Conservation (phyloP, 169 alveolate genomes). For the Cryptosporidium sp. region DNA sequence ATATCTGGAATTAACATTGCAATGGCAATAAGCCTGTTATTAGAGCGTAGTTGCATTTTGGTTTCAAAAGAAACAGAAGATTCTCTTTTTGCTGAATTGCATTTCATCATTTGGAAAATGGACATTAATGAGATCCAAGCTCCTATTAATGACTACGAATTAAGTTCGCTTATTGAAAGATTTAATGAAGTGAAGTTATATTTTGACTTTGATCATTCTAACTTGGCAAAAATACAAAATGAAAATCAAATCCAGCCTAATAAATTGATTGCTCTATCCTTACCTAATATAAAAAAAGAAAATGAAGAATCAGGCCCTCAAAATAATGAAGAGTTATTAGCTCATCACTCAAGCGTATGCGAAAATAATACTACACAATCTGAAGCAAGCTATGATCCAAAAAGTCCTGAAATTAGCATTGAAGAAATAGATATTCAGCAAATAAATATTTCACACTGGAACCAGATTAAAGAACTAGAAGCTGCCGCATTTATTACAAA, state of each 20-base stretch:
- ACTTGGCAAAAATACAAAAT: not conserved
- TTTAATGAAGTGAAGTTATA: not conserved
- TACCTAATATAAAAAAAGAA: not conserved
- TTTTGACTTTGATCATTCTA: slow-evolving; percentile 4
- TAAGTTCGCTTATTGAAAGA: slow-evolving; percentile 7
- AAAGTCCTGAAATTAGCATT: slow-evolving; percentile 14
- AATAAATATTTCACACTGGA: slow-evolving; percentile 56
- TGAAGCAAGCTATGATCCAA: not conserved
- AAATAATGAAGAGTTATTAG: not conserved
- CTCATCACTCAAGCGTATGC: not conserved
- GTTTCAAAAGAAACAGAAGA: slow-evolving; percentile 54
- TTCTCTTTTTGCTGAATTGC: slow-evolving; percentile 40
- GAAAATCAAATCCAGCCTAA: not conserved
- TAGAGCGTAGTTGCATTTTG: slow-evolving; percentile 36
- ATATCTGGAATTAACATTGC: slow-evolving; percentile 3
- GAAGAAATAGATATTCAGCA: slow-evolving; percentile 16
- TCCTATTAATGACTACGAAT: slow-evolving; percentile 45
- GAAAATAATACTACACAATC: slow-evolving; percentile 2
- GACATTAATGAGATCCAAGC: slow-evolving; percentile 28
- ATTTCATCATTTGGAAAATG: slow-evolving; percentile 58
- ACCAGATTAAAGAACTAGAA: slow-evolving; percentile 36
- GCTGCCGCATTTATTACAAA: slow-evolving; percentile 19
- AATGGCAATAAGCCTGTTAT: not conserved
- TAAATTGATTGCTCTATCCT: not conserved
- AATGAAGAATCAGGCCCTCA: not conserved